Conservation (phyloP, 257 asterid genomes). For the Nemophila menziesii region DNA sequence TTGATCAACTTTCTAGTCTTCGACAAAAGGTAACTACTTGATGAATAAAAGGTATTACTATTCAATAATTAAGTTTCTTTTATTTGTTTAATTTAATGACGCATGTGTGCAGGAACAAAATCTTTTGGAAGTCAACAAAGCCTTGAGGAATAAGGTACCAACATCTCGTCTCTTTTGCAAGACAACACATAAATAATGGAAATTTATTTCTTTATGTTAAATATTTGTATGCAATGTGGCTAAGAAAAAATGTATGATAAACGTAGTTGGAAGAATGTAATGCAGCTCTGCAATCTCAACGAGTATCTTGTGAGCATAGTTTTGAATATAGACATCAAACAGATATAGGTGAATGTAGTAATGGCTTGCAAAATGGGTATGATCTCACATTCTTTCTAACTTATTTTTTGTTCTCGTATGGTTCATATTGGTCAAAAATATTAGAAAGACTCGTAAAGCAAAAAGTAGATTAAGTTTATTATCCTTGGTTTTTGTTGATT, state of each 20-base stretch:
- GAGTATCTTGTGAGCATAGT: constrained; percentile 16
- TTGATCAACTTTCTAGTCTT: constrained; percentile 26
- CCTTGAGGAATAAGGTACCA: constrained; percentile 25
- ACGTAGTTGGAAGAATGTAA: constrained; percentile 22
- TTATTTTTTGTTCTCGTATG: too few relatives aligned
- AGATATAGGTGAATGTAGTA: constrained; percentile 11
- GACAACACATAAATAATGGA: too few relatives aligned
- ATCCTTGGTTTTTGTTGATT: neutral
- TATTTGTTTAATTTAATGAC: neutral
- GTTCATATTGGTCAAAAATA: too few relatives aligned
- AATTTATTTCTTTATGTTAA: too few relatives aligned
- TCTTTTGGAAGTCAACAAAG: constrained; percentile 21
- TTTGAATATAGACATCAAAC: constrained; percentile 9
- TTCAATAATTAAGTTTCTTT: neutral
- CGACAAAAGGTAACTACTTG: constrained; percentile 20
- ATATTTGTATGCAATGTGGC: too few relatives aligned
- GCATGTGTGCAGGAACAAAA: constrained; percentile 18
- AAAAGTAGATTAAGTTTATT: too few relatives aligned
- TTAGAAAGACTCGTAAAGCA: too few relatives aligned
- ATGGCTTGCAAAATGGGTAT: constrained; percentile 18
- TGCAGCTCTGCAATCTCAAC: constrained; percentile 13
- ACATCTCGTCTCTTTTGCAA: too few relatives aligned
- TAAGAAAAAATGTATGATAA: neutral
- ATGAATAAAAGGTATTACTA: neutral
- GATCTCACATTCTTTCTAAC: neutral